Conservation (phyloP, 1,284 basidiomycete genomes). For the Irpex sp. region DNA sequence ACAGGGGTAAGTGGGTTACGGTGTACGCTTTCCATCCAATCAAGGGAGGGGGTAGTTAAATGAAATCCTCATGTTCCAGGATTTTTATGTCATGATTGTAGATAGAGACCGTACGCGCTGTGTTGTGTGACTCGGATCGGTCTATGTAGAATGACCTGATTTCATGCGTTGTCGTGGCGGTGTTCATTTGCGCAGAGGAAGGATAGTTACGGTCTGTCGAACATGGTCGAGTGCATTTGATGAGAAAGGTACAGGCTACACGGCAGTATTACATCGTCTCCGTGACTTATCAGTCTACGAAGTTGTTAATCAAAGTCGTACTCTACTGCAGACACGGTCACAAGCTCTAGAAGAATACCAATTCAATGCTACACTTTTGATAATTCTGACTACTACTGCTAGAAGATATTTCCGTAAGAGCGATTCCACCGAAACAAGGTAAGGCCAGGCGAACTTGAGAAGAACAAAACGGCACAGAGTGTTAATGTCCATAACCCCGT, state of each 20-base stretch:
- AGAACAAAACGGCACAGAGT: background rate
- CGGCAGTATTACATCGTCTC: background rate
- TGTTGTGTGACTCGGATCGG: background rate
- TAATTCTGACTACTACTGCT: background rate
- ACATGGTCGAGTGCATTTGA: background rate
- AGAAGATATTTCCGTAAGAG: background rate
- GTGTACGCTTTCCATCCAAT: background rate
- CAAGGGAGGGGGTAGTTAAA: background rate
- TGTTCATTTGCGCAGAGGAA: background rate
- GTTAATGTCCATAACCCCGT: background rate
- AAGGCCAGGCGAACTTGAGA: background rate
- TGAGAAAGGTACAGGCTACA: background rate
- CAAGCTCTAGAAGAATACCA: no score
- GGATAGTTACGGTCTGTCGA: background rate
- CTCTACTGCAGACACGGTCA: background rate
- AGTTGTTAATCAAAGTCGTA: background rate
- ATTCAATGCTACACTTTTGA: background rate
- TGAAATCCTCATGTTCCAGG: constrained; percentile 1
- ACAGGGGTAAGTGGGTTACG: background rate
- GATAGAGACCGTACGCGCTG: background rate
- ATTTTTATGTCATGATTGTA: background rate
- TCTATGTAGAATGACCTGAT: background rate
- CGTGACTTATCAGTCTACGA: background rate
- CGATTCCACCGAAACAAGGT: background rate
- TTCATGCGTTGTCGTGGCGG: background rate